A percentile compares a stretch with the other conserved stretches of the same genome.
These are phyloP conservation scores for Acacia melanoxylon DNA, from an alignment of 306 rosid species.

Conservation along the genomic window DNA sequence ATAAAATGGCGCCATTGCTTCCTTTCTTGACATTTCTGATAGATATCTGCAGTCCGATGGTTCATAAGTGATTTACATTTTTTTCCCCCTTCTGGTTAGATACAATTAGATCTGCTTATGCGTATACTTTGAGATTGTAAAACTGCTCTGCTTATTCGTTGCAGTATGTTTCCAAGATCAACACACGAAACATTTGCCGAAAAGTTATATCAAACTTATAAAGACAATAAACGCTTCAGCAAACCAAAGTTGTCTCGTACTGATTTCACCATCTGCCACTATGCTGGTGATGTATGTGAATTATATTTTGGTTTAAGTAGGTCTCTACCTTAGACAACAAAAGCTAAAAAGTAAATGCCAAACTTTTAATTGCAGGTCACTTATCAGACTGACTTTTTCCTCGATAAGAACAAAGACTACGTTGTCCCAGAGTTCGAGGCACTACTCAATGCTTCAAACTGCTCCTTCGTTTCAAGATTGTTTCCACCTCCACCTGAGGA, in stretches of 20 bases:
- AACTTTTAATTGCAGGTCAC: slow-evolving; percentile 68
- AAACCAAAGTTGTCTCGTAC: slow-evolving; percentile 92
- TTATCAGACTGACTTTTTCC: slow-evolving; percentile 89
- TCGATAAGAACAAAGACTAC: slow-evolving; percentile 95
- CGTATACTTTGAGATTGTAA: slow-evolving; percentile 41
- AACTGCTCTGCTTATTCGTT: slow-evolving; percentile 40
- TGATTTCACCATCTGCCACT: slow-evolving; percentile 81
- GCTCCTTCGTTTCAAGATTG: slow-evolving; percentile 81
- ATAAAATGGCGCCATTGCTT: slow-evolving; percentile 9
- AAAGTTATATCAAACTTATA: slow-evolving; percentile 90
- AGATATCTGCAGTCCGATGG: background rate
- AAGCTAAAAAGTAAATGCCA: background rate
- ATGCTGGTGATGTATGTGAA: slow-evolving; percentile 94
- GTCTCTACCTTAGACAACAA: slow-evolving; percentile 4
- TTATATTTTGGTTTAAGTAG: slow-evolving; percentile 9
- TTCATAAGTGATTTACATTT: background rate
- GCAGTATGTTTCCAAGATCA: slow-evolving; percentile 99
- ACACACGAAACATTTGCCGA: slow-evolving; percentile 86
- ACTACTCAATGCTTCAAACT: slow-evolving; percentile 71
- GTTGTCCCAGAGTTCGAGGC: slow-evolving; percentile 95
- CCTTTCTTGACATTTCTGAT: slow-evolving; percentile 15
- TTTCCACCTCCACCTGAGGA: slow-evolving; percentile 90
- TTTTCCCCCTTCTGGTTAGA: background rate
- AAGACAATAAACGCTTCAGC: slow-evolving; percentile 86
- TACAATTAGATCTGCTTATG: background rate